These are phyloP conservation scores for Gymnopilus junonius DNA, from an alignment of 768 basidiomycete species.

Conservation along the genomic window DNA sequence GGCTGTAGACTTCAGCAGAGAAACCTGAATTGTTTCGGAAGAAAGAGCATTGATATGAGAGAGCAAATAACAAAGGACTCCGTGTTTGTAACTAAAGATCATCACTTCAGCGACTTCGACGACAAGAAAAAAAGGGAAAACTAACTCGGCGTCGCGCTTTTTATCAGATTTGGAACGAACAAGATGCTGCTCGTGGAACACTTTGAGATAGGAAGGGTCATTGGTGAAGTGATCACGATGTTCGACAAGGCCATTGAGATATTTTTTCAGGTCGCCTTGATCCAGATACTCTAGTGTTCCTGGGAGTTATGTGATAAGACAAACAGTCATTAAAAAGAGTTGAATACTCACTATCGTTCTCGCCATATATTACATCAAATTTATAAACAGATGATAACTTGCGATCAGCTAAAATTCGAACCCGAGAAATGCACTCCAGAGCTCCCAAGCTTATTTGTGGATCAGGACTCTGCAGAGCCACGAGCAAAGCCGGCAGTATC, in stretches of 20 bases:
- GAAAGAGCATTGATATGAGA: constrained; percentile 76
- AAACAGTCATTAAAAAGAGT: constrained; percentile 4
- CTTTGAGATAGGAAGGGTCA: constrained; percentile 60
- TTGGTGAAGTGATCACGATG: constrained; percentile 60
- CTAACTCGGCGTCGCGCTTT: constrained; percentile 59
- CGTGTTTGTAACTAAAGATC: constrained; percentile 63
- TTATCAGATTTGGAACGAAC: constrained; percentile 50
- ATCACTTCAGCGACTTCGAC: not conserved
- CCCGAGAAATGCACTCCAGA: constrained; percentile 55
- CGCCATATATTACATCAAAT: constrained; percentile 75
- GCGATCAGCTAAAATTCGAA: constrained; percentile 44
- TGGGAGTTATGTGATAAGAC: constrained; percentile 15
- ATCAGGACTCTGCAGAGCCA: constrained; percentile 56
- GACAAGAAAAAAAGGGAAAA: constrained; percentile 5
- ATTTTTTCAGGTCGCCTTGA: constrained; percentile 62
- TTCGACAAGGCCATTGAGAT: constrained; percentile 54
- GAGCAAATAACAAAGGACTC: constrained; percentile 74
- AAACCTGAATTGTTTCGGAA: constrained; percentile 48
- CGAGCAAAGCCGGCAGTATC: constrained; percentile 70
- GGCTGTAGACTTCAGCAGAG: constrained; percentile 53
- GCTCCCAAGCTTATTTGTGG: constrained; percentile 51
- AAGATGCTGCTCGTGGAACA: constrained; percentile 65
- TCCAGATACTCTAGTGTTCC: constrained; percentile 71
- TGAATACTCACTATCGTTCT: constrained; percentile 51
- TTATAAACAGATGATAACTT: constrained; percentile 66